phyloP scores from a whole-genome alignment of 345 rosid species.

The Gossypium australe region DNA sequence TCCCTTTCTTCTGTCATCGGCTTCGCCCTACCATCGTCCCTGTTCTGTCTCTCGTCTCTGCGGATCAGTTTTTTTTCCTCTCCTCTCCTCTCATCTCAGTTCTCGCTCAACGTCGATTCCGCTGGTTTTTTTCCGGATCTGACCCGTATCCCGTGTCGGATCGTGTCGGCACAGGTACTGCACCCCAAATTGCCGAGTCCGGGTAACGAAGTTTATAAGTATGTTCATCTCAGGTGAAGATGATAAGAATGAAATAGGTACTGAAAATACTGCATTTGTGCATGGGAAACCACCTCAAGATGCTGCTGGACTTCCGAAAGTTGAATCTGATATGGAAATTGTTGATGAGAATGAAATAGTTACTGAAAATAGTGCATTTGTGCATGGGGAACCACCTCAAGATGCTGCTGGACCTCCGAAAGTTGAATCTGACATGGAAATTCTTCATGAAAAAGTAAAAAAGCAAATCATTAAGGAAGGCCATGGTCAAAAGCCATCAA shows the following conservation, averaged over 20 bases:
- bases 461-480: constrained; percentile 91
- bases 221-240: constrained; percentile 26
- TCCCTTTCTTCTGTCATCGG: too few relatives aligned
- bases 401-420: constrained; percentile 59
- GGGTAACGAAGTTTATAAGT: too few relatives aligned
- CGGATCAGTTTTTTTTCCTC: too few relatives aligned
- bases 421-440: constrained; percentile 57
- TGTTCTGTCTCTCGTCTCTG: too few relatives aligned
- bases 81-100: too few relatives aligned
- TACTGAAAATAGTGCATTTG: constrained; percentile 49
- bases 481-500: constrained; percentile 82
- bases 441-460: constrained; percentile 75
- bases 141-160: too few relatives aligned
- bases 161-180: too few relatives aligned
- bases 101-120: too few relatives aligned
- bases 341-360: constrained; percentile 47
- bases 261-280: constrained; percentile 52
- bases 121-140: too few relatives aligned
- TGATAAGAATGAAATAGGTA: constrained; percentile 50
- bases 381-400: constrained; percentile 54
- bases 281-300: constrained; percentile 57
- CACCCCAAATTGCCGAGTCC: too few relatives aligned
- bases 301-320: constrained; percentile 59
- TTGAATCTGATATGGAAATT: constrained; percentile 53
- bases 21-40: too few relatives aligned